Base-by-base conservation (phyloP, 345 rosid genomes). In the Melastoma malabathricum region DNA sequence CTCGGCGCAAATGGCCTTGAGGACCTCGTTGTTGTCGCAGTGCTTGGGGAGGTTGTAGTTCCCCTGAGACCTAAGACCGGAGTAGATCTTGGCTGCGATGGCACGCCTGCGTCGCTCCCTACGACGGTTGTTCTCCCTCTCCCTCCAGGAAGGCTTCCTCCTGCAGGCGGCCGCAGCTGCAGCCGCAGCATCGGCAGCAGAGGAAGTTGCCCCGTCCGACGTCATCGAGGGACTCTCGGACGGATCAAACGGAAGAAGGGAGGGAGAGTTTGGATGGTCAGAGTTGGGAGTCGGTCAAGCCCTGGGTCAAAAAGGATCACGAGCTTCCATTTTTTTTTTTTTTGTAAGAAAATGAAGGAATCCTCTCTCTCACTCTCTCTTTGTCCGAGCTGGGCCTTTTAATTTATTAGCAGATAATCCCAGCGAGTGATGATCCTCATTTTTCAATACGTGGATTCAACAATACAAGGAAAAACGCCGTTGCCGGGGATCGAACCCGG, bases 401-500 rank as follows among this genome's bases (percentile, higher is more conserved):
- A 2, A 1, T 22, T 22, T 22, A 22, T 22, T 22, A 22, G 25
- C 25, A n/a, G n/a, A n/a, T n/a, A n/a, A n/a, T n/a, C n/a, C n/a
- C n/a, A n/a, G n/a, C n/a, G n/a, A n/a, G n/a, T n/a, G n/a, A n/a
- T n/a, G n/a, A n/a, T n/a, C n/a, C n/a, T n/a, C n/a, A n/a, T n/a
- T n/a, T n/a, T n/a, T n/a, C n/a, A n/a, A n/a, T n/a, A n/a, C n/a
- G n/a, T n/a, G n/a, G n/a, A n/a, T n/a, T n/a, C n/a, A n/a, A n/a
- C n/a, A n/a, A n/a, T n/a, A n/a, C n/a, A n/a, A n/a, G n/a, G n/a
- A 22, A 22, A 22, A 22, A 2, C 92, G 78, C 89, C 87, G 81
- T 72, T 80, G 87, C 92, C 83, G 87, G 93, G 81, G 84, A 80
- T 84, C 95, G 93, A 87, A 80, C 93, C 80, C 88, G 84, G 88